These are phyloP conservation scores for Rickenella mellea DNA, from an alignment of 768 basidiomycete genomes.

Conservation along the genomic window DNA sequence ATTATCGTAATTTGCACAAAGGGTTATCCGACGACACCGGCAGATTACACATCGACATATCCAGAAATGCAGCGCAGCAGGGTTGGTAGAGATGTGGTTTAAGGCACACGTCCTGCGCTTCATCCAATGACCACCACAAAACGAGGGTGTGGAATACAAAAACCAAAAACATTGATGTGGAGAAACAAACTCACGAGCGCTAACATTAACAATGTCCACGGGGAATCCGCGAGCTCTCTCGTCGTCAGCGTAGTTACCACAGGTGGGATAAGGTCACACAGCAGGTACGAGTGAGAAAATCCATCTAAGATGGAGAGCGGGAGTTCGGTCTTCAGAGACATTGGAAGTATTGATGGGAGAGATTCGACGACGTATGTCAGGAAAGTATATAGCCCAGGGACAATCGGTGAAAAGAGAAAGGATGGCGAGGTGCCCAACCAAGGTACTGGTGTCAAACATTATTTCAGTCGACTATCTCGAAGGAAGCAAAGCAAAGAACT, in stretches of 20 bases:
- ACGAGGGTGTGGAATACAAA: too few species aligned
- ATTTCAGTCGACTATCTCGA: not conserved
- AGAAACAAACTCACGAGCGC: slow-evolving; percentile 46
- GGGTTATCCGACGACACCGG: too few species aligned
- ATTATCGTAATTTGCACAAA: too few species aligned
- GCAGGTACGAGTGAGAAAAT: slow-evolving; percentile 66
- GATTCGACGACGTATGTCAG: slow-evolving; percentile 53
- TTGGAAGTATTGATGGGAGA: slow-evolving; percentile 46
- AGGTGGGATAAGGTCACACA: slow-evolving; percentile 72
- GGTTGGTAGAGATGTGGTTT: too few species aligned
- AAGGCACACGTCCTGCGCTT: too few species aligned
- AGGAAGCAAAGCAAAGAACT: slow-evolving; percentile 12
- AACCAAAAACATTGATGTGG: too few species aligned
- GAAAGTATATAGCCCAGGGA: slow-evolving; percentile 50
- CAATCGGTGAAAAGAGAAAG: slow-evolving; percentile 67
- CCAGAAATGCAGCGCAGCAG: too few species aligned
- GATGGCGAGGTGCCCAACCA: slow-evolving; percentile 60
- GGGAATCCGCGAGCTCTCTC: slow-evolving; percentile 46
- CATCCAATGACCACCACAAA: too few species aligned
- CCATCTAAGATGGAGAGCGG: slow-evolving; percentile 70
- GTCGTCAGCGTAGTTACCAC: slow-evolving; percentile 45
- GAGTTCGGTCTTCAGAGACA: slow-evolving; percentile 51
- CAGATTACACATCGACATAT: too few species aligned
- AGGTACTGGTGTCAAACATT: slow-evolving; percentile 33
- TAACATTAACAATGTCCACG: slow-evolving; percentile 67